Base-by-base conservation (phyloP, 1,284 basidiomycete species). In the Papiliotrema fonsecae region DNA sequence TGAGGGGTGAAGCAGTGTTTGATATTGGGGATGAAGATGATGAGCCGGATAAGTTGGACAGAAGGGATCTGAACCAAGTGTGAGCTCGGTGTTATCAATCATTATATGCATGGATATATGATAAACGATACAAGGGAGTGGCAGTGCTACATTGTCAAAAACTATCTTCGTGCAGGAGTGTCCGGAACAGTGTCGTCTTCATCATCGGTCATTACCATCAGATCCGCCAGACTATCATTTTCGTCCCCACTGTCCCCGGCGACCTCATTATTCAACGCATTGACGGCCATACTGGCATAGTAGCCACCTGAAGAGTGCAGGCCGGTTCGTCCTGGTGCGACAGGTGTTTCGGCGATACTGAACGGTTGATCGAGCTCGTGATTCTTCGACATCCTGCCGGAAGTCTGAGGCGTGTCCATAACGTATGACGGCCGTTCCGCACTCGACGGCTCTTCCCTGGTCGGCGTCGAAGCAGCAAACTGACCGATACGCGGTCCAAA, bases 181-280 rank as follows among this genome's bases (percentile, higher is more conserved):
- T 66, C 64, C 19, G 60, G 59, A 2, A 64, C 48, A 42, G 44
- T 41, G 5, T 52, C 57, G 9, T 58, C 60, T 52, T 66, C 65
- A 30, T 69, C 69, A 50, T 71, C 69, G 4, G 69, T 71, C 57
- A 64, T 62, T 32, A 69, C 67, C 69, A 69, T 69, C 19, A 69
- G 45, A 6, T 60, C 67, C 1, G 42, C 69, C 19, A 69, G 40
- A 13, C 58, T 52, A 51, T 62, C 64, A 35, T 50, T 52, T 28
- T 57, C 58, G 4, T 61, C 60, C n/a, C 36, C 59, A 4, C 51
- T 50, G 31, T 61, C 57, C 2, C 50, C 53, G 40, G 25, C 43
- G n/a, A 5, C 19, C 21, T 45, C 31, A 13, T 9, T 11, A 10
- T 21, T 39, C n/a, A 39, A 24, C 6, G 19, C 34, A 14, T 32